phyloP scores from a whole-genome alignment of 1,284 basidiomycete species.

The Ceratobasidium sp. region DNA sequence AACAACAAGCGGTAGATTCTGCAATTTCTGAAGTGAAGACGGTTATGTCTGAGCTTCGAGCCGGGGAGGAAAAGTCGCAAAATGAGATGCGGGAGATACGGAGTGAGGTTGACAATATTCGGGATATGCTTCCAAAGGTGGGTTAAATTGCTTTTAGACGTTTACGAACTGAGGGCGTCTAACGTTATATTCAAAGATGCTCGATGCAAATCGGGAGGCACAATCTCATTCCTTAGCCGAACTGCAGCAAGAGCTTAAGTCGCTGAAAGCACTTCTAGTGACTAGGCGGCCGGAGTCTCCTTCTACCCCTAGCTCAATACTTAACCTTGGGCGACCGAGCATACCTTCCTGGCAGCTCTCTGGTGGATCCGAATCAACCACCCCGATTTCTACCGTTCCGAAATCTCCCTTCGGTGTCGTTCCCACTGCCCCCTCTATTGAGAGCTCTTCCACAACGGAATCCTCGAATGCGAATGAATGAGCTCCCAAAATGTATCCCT shows the following conservation, averaged over 20 bases:
- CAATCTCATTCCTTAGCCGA: constrained; percentile 80
- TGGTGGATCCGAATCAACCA: constrained; percentile 45
- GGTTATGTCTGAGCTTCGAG: constrained; percentile 81
- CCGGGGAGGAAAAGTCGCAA: constrained; percentile 82
- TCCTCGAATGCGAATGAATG: not conserved
- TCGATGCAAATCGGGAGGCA: constrained; percentile 91
- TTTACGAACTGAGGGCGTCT: not conserved
- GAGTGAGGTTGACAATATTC: constrained; percentile 90
- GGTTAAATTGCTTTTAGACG: constrained; percentile 44
- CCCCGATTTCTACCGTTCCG: not conserved
- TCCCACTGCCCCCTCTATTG: not conserved
- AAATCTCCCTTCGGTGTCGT: not conserved
- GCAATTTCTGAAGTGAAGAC: constrained; percentile 85
- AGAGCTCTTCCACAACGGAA: not conserved
- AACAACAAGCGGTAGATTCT: constrained; percentile 81
- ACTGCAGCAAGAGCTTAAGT: constrained; percentile 94
- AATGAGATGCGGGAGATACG: constrained; percentile 94
- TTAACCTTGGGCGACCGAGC: constrained; percentile 70
- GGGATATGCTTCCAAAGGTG: constrained; percentile 93
- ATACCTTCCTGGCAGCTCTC: constrained; percentile 92
- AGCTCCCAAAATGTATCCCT: not conserved
- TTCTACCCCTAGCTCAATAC: constrained; percentile 62
- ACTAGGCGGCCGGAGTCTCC: constrained; percentile 75
- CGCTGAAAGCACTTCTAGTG: constrained; percentile 92
- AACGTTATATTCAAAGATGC: constrained; percentile 71